Evolutionary conservation across 768 basidiomycete species (phyloP), one percentile per base, ranked within the genome.

Genomic region (Arthromyces matolae): DNA sequence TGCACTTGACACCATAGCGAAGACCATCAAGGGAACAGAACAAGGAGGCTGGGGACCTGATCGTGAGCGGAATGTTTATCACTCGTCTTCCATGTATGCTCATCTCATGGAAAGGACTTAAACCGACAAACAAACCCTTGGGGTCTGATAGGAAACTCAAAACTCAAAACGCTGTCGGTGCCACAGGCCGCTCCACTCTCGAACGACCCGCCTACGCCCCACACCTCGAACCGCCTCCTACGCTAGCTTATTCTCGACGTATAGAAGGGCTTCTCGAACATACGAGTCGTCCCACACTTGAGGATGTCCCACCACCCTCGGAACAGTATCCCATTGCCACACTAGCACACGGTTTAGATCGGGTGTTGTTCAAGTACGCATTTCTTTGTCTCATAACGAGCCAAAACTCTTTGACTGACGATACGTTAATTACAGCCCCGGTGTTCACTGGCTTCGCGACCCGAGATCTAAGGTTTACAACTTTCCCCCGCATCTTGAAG

Each of bases 381-480:
- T 34, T 6, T 36, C 24, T 23, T 28, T 18, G 9, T 16, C 9
- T 35, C 5, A 19, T 10, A 31, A n/a, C n/a, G n/a, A n/a, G n/a
- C n/a, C n/a, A n/a, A n/a, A n/a, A n/a, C n/a, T n/a, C n/a, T n/a
- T 19, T 35, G 44, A 24, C 28, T 14, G 48, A 27, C 50, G 47
- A 24, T 48, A 33, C 50, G 18, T 29, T n/a, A n/a, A 51, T 38
- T 49, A 19, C 50, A 96, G 93, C 55, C 89, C 88, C 4, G 89
- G 90, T 8, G 85, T 94, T 0, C 89, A 93, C 56, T 90, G 90
- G 84, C 67, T 96, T 2, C 81, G 83, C 57, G 93, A 98, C 60
- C 89, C 91, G 0, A 76, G 88, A 14, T 88, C 92, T 0, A 76
- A 81, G 5, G 85, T 91, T 12, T 94, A 89, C 68, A 94, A 94